A percentile compares a stretch with the other conserved stretches of the same genome.
Evolutionary conservation across 768 basidiomycete species (phyloP).

Genomic region (Pleurotus giganteus): DNA sequence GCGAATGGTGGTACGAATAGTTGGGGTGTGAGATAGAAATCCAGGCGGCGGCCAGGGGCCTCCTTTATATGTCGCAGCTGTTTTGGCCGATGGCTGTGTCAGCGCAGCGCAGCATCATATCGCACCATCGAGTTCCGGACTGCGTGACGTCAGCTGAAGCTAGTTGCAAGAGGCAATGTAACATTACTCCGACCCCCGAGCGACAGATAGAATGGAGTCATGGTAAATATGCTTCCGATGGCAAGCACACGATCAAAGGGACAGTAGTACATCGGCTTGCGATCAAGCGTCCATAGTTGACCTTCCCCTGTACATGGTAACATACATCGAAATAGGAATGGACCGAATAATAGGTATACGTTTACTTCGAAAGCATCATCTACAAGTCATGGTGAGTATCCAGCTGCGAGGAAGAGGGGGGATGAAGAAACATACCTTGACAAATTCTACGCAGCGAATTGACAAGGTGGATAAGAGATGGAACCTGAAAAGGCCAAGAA

Average conservation of each 20-base stretch:
- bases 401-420: background rate
- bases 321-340: no score
- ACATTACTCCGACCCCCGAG: background rate
- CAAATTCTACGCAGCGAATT: slow-evolving; percentile 23
- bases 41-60: no score
- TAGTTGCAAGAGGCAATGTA: background rate
- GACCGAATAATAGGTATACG: no score
- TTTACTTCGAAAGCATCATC: slow-evolving; percentile 34
- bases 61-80: background rate
- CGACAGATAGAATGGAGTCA: background rate
- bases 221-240: no score
- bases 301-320: no score
- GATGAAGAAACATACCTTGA: slow-evolving; percentile 20
- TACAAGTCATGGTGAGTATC: slow-evolving; percentile 10
- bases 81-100: background rate
- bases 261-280: no score
- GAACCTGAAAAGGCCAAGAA: background rate
- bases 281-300: no score
- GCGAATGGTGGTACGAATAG: background rate
- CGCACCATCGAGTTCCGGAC: background rate
- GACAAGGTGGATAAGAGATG: background rate
- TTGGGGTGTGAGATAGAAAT: background rate
- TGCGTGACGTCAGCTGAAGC: background rate
- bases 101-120: background rate
- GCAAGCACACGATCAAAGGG: no score